Evolutionary conservation across 1,139 yeast species (phyloP).

Genomic region (Hyphopichia buzzinii): DNA sequence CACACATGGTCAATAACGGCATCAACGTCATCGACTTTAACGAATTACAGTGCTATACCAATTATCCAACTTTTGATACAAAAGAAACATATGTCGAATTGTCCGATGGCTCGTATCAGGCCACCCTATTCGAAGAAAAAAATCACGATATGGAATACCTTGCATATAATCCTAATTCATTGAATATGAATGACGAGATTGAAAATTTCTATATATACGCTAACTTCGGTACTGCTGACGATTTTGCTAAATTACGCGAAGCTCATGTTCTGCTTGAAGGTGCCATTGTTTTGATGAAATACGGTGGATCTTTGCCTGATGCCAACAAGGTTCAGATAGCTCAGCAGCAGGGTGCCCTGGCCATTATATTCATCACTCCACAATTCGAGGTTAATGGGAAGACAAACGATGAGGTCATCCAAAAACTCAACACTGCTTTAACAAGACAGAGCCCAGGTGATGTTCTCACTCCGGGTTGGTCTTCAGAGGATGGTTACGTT

Average conservation of each 20-base stretch:
- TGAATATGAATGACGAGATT: slow-evolving; percentile 44
- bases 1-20: slow-evolving; percentile 57
- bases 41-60: slow-evolving; percentile 53
- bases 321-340: slow-evolving; percentile 38
- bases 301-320: slow-evolving; percentile 49
- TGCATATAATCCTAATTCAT: slow-evolving; percentile 70
- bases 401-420: slow-evolving; percentile 47
- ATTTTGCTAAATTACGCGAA: slow-evolving; percentile 45
- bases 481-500: slow-evolving; percentile 43
- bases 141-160: slow-evolving; percentile 35
- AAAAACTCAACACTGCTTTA: slow-evolving; percentile 64
- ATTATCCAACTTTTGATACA: slow-evolving; percentile 42
- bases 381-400: slow-evolving; percentile 34
- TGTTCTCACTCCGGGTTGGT: slow-evolving; percentile 76
- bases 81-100: slow-evolving; percentile 30
- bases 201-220: slow-evolving; percentile 54
- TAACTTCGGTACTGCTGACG: slow-evolving; percentile 63
- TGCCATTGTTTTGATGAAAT: slow-evolving; percentile 58
- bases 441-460: slow-evolving; percentile 75
- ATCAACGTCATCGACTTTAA: slow-evolving; percentile 49
- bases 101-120: slow-evolving; percentile 33
- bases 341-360: slow-evolving; percentile 28
- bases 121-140: slow-evolving; percentile 36
- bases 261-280: slow-evolving; percentile 34
- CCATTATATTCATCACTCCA: slow-evolving; percentile 36